Percentiles rank a stretch among this genome's conserved stretches.
Conservation (phyloP, 345 rosid genomes). For the Salix suchowensis region DNA sequence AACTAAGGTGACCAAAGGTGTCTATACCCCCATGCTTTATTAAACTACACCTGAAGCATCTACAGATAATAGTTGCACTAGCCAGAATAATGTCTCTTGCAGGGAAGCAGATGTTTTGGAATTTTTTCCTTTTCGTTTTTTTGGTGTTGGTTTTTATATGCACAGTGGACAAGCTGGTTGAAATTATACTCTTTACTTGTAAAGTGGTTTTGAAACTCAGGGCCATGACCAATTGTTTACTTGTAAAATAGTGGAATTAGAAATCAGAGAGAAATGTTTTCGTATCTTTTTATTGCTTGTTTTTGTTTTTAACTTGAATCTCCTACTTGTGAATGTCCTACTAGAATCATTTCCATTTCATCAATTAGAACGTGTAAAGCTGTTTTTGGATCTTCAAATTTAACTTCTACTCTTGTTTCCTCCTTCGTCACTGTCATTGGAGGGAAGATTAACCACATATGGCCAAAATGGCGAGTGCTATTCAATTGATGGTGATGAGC, state of each 20-base stretch:
- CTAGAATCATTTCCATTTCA: background rate
- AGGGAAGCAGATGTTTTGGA: background rate
- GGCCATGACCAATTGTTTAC: background rate
- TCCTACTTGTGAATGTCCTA: background rate
- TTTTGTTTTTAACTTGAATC: background rate
- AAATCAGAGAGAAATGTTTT: background rate
- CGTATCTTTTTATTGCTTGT: background rate
- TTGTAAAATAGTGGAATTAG: background rate
- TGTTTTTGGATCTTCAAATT: background rate
- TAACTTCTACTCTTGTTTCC: background rate
- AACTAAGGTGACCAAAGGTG: slow-evolving; percentile 18
- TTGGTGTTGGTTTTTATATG: background rate
- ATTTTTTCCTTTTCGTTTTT: background rate
- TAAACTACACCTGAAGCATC: background rate
- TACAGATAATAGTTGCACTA: background rate
- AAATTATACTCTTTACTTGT: background rate
- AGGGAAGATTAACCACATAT: background rate
- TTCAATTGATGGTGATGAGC: background rate
- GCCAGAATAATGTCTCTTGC: background rate
- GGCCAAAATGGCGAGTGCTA: background rate
- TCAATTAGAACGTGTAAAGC: background rate
- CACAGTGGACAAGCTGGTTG: background rate
- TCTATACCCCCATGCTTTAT: background rate
- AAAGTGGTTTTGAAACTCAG: background rate
- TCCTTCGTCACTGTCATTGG: background rate